phyloP scores from a whole-genome alignment of 2,329 filamentous ascomycete species.

The Exophiala sp. region DNA sequence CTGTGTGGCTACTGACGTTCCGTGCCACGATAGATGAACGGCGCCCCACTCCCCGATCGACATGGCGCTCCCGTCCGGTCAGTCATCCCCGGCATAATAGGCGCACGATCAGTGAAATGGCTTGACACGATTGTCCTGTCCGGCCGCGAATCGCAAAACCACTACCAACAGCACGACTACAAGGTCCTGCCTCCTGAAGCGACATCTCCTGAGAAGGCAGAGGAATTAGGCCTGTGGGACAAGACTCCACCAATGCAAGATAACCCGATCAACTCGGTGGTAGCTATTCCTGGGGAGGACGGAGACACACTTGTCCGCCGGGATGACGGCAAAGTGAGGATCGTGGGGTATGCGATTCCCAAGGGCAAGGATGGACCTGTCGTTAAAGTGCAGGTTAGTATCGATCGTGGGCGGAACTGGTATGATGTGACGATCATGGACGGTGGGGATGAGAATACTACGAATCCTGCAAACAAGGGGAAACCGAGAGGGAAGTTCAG shows the following conservation, averaged over 20 bases:
- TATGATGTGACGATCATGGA: conserved; percentile 42
- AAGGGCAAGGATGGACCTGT: conserved; percentile 52
- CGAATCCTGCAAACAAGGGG: not conserved
- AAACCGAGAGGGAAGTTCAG: conserved; percentile 44
- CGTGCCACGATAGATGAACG: conserved; percentile 45
- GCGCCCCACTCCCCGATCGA: conserved; percentile 41
- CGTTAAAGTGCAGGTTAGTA: conserved; percentile 52
- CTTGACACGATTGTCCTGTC: conserved; percentile 52
- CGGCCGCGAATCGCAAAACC: conserved; percentile 48
- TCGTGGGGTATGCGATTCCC: conserved; percentile 56
- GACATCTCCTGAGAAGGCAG: conserved; percentile 45
- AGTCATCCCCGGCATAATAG: conserved; percentile 52
- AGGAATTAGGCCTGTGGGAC: conserved; percentile 44
- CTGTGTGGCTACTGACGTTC: not conserved
- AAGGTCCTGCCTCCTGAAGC: conserved; percentile 53
- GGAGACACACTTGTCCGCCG: conserved; percentile 38
- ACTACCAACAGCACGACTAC: conserved; percentile 58
- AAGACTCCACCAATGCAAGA: conserved; percentile 50
- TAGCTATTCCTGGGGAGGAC: conserved; percentile 46
- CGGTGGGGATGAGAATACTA: conserved; percentile 19
- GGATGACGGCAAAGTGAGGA: conserved; percentile 39
- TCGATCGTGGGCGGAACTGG: conserved; percentile 50
- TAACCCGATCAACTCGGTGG: conserved; percentile 55
- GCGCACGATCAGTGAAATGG: conserved; percentile 56
- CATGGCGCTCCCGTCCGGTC: conserved; percentile 52